Evolutionary conservation across 495 filamentous ascomycete species (phyloP).

Genomic region (Podospora anserina): DNA sequence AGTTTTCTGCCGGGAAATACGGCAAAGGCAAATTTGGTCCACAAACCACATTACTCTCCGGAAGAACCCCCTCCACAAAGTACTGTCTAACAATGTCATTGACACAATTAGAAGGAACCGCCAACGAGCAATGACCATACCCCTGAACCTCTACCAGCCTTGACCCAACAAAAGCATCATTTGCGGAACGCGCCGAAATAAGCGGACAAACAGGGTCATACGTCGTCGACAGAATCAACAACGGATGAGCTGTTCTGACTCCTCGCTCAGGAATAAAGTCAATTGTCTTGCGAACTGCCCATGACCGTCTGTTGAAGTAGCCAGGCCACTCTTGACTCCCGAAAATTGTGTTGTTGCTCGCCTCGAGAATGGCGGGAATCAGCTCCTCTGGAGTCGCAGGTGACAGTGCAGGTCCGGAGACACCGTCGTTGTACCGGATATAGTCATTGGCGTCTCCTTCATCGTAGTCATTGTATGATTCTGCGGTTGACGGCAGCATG

Average conservation of each 20-base stretch:
- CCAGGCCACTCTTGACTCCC: not conserved
- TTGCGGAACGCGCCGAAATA: constrained; percentile 39
- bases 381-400: constrained; percentile 14
- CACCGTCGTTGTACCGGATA: constrained; percentile 36
- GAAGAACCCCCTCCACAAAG: constrained; percentile 40
- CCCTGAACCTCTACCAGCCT: constrained; percentile 42
- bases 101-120: constrained; percentile 40
- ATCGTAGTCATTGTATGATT: not conserved
- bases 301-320: constrained; percentile 40
- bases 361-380: not conserved
- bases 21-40: not conserved
- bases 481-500: not conserved
- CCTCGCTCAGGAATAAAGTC: constrained; percentile 32
- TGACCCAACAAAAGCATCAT: constrained; percentile 39
- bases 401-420: constrained; percentile 17
- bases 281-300: constrained; percentile 40
- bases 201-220: constrained; percentile 46
- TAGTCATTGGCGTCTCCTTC: constrained; percentile 23
- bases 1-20: not conserved
- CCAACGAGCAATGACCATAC: constrained; percentile 46
- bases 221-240: constrained; percentile 43
- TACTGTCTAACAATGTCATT: constrained; percentile 37
- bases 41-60: constrained; percentile 14
- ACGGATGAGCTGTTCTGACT: constrained; percentile 39
- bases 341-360: constrained; percentile 12